Conservation (phyloP, 176 grass and related monocot genomes). For the Aegilops umbellulata region DNA sequence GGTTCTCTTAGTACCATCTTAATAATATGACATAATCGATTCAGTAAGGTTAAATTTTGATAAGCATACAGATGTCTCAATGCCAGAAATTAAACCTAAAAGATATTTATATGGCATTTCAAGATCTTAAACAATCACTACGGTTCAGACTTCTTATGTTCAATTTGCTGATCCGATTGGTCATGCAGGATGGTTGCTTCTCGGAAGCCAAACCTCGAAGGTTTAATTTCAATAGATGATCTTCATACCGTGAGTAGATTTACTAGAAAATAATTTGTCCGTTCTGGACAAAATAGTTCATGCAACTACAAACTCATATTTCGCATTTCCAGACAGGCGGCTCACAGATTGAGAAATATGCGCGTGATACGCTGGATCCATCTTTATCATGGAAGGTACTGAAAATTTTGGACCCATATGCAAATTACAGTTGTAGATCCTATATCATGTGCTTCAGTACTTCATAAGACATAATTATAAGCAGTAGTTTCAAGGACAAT, state of each 20-base stretch:
- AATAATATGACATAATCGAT: background rate
- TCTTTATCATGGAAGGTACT: conserved; percentile 83
- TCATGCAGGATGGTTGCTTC: conserved; percentile 53
- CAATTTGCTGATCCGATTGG: background rate
- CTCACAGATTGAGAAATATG: conserved; percentile 51
- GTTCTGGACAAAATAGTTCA: background rate
- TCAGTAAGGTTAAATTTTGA: too few species aligned
- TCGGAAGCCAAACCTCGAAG: conserved; percentile 47
- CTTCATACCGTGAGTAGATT: conserved; percentile 23
- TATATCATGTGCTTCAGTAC: conserved; percentile 16
- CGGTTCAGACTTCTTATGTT: background rate
- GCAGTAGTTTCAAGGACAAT: background rate
- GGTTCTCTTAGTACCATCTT: background rate
- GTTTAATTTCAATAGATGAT: conserved; percentile 45
- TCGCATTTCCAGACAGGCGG: conserved; percentile 48
- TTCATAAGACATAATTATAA: background rate
- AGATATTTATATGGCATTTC: background rate
- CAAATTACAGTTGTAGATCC: background rate
- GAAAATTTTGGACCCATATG: background rate
- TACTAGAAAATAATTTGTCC: background rate
- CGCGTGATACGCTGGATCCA: conserved; percentile 51
- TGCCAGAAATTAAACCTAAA: background rate
- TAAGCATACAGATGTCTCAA: too few species aligned
- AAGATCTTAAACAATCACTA: background rate
- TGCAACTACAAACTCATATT: background rate